These are phyloP conservation scores for Trichoderma lentiforme DNA, from an alignment of 2,329 filamentous ascomycete genomes.

Conservation along the genomic window DNA sequence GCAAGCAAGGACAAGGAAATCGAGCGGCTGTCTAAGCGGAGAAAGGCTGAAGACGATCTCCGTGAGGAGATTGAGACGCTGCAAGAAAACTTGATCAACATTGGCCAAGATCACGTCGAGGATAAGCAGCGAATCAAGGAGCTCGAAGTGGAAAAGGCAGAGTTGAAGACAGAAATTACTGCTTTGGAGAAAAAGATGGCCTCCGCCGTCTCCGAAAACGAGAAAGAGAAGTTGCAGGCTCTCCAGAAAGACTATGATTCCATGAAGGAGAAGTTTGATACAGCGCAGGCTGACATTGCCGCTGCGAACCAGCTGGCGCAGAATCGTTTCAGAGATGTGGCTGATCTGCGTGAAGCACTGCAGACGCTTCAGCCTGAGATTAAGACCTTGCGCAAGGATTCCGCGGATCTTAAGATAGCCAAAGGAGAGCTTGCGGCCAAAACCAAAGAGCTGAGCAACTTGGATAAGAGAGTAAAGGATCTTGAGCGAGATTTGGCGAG, in stretches of 20 bases:
- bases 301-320: slow-evolving; percentile 85
- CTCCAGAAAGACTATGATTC: slow-evolving; percentile 59
- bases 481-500: slow-evolving; percentile 69
- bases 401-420: slow-evolving; percentile 66
- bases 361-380: slow-evolving; percentile 86
- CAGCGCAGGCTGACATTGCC: slow-evolving; percentile 76
- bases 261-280: slow-evolving; percentile 63
- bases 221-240: slow-evolving; percentile 59
- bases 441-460: slow-evolving; percentile 61
- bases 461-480: slow-evolving; percentile 81
- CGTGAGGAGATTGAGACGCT: slow-evolving; percentile 83
- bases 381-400: slow-evolving; percentile 72
- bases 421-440: slow-evolving; percentile 69
- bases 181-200: slow-evolving; percentile 69
- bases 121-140: slow-evolving; percentile 74
- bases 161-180: slow-evolving; percentile 59
- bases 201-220: slow-evolving; percentile 39
- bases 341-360: slow-evolving; percentile 73
- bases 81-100: slow-evolving; percentile 71
- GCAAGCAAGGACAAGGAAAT: slow-evolving; percentile 70
- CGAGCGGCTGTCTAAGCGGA: slow-evolving; percentile 64
- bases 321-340: slow-evolving; percentile 81
- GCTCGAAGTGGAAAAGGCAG: slow-evolving; percentile 65
- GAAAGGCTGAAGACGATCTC: slow-evolving; percentile 73
- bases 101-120: slow-evolving; percentile 81